A percentile compares a stretch with the other conserved stretches of the same genome.
phyloP scores from a whole-genome alignment of 139 green algal species.

The Astrephomene gubernaculifera region DNA sequence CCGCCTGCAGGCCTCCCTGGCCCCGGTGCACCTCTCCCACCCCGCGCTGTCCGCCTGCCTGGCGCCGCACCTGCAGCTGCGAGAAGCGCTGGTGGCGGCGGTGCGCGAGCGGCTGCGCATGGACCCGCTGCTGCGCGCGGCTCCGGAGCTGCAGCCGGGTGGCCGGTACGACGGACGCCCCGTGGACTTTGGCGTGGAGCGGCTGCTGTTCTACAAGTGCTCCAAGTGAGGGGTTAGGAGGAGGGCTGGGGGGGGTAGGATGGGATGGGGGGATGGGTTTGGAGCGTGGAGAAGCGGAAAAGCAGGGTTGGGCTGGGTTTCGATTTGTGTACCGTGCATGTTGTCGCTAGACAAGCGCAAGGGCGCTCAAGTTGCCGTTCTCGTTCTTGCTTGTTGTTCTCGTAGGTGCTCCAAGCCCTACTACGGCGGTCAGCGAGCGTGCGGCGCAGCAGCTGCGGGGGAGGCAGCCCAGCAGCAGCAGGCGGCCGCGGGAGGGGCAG shows the following conservation, averaged over 20 bases:
- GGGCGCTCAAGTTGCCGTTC: not conserved
- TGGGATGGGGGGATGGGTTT: not conserved
- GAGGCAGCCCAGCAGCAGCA: not conserved
- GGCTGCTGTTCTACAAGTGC: constrained; percentile 46
- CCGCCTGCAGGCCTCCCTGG: not conserved
- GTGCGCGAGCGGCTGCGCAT: constrained; percentile 10
- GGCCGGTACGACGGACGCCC: constrained; percentile 39
- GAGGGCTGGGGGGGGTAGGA: not conserved
- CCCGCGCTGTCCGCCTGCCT: constrained; percentile 40
- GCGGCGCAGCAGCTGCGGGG: constrained; percentile 1
- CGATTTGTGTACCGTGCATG: no score
- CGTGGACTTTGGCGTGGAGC: constrained; percentile 34
- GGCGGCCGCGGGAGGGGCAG: not conserved
- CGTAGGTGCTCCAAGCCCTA: constrained; percentile 50
- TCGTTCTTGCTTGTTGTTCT: not conserved
- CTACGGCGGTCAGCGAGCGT: constrained; percentile 52
- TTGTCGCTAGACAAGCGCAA: no score
- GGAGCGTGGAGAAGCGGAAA: no score
- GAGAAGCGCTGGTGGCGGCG: constrained; percentile 16
- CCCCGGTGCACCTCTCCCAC: constrained; percentile 43
- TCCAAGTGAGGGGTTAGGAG: not conserved
- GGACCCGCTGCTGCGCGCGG: constrained; percentile 9
- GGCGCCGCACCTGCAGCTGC: constrained; percentile 33
- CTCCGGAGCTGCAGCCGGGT: constrained; percentile 34
- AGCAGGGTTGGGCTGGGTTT: no score